Evolutionary conservation across 805 yeast genomes (phyloP).

Genomic region (Wickerhamiella sorbophila): DNA sequence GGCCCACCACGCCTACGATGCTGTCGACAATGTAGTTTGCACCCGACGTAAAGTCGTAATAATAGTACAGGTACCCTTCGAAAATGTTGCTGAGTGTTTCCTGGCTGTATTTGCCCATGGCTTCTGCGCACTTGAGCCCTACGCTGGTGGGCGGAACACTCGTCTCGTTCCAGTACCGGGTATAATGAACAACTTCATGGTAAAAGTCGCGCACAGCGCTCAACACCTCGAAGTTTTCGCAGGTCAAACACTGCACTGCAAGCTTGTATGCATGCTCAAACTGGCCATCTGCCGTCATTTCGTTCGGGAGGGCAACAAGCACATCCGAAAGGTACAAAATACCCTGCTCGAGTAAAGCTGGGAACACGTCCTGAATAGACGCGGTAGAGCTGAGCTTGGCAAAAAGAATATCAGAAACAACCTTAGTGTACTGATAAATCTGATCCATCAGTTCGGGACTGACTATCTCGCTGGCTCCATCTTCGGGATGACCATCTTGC

Average conservation of each 20-base stretch:
- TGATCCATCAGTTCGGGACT: background rate
- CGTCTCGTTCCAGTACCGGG: conserved; percentile 21
- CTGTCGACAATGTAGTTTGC: conserved; percentile 14
- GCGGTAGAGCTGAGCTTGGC: background rate
- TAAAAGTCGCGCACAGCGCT: conserved; percentile 57
- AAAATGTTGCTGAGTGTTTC: conserved; percentile 26
- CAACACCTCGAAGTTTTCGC: conserved; percentile 57
- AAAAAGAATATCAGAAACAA: background rate
- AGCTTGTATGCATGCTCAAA: conserved; percentile 30
- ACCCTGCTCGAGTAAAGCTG: background rate
- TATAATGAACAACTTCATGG: conserved; percentile 41
- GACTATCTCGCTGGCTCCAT: background rate
- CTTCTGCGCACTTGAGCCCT: background rate
- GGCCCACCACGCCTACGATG: conserved; percentile 22
- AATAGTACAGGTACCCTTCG: conserved; percentile 36
- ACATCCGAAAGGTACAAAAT: background rate
- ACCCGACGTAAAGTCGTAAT: conserved; percentile 19
- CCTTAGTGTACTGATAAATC: background rate
- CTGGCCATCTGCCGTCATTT: background rate
- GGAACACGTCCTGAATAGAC: background rate
- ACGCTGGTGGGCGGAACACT: background rate
- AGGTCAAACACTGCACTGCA: conserved; percentile 8
- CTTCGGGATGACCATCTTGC: background rate
- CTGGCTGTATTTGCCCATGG: background rate
- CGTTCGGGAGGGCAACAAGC: background rate